These are phyloP conservation scores for Oryza punctata DNA, from an alignment of 176 grass and related monocot species.

Conservation along the genomic window DNA sequence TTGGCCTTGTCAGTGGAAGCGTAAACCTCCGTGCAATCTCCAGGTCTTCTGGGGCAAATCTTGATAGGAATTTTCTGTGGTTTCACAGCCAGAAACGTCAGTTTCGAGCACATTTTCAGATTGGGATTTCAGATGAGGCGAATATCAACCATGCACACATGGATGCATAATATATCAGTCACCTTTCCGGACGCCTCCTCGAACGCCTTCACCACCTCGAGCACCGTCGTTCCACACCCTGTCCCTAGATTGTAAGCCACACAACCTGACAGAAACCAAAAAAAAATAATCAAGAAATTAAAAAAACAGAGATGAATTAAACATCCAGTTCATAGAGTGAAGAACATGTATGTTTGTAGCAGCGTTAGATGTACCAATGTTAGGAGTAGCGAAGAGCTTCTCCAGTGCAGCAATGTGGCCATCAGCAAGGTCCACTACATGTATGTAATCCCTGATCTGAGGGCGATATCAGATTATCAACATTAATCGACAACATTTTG, in stretches of 20 bases:
- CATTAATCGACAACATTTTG: neutral
- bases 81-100: slow-evolving; percentile 47
- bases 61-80: slow-evolving; percentile 77
- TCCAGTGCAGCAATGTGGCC: slow-evolving; percentile 84
- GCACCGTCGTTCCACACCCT: slow-evolving; percentile 77
- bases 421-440: slow-evolving; percentile 91
- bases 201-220: slow-evolving; percentile 88
- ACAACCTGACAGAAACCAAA: slow-evolving; percentile 61
- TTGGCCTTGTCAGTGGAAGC: slow-evolving; percentile 76
- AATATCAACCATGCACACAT: neutral
- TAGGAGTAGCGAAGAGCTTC: slow-evolving; percentile 65
- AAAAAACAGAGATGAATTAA: neutral
- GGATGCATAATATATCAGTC: slow-evolving; percentile 3
- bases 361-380: slow-evolving; percentile 45
- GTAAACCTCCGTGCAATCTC: slow-evolving; percentile 80
- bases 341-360: neutral
- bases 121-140: neutral
- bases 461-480: neutral
- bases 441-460: slow-evolving; percentile 91
- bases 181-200: slow-evolving; percentile 83
- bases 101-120: slow-evolving; percentile 11
- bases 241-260: slow-evolving; percentile 91
- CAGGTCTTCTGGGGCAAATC: slow-evolving; percentile 73
- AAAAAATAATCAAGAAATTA: neutral
- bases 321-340: neutral